These are phyloP conservation scores for Isoetes engelmannii DNA, from an alignment of 83 land plant genomes.

Conservation along the genomic window DNA sequence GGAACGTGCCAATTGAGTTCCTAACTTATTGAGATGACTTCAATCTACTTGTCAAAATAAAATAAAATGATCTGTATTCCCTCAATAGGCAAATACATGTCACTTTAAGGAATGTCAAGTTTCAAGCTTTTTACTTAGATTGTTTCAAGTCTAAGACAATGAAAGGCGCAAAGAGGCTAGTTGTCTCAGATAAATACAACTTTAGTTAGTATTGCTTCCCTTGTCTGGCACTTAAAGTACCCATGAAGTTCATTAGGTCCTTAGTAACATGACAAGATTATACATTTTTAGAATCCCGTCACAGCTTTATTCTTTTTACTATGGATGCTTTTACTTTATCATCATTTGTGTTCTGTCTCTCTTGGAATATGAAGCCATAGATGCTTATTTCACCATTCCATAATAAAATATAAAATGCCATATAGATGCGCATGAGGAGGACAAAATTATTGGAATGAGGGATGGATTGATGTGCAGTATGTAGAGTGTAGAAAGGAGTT, in stretches of 20 bases:
- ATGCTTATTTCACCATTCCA: background rate
- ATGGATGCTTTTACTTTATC: background rate
- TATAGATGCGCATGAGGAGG: background rate
- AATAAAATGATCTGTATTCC: too few species aligned
- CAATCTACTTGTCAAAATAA: too few species aligned
- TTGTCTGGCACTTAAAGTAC: background rate
- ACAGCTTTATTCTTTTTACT: background rate
- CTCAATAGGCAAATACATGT: too few species aligned
- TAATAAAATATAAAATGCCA: background rate
- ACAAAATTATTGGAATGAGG: background rate
- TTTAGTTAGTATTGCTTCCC: too few species aligned
- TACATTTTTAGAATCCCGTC: background rate
- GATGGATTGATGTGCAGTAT: background rate
- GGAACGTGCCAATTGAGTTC: too few species aligned
- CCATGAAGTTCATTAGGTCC: background rate
- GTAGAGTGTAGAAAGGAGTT: too few species aligned
- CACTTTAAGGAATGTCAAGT: too few species aligned
- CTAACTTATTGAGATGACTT: too few species aligned
- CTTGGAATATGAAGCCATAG: background rate
- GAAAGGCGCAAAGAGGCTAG: too few species aligned
- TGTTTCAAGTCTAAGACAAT: too few species aligned
- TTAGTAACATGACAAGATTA: background rate
- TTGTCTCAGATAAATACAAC: too few species aligned
- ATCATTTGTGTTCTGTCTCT: background rate
- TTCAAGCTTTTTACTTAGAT: too few species aligned